Percentiles rank a stretch among this genome's conserved stretches.
Evolutionary conservation across 345 rosid genomes (phyloP).

Genomic region (Eucalyptus shirleyi): DNA sequence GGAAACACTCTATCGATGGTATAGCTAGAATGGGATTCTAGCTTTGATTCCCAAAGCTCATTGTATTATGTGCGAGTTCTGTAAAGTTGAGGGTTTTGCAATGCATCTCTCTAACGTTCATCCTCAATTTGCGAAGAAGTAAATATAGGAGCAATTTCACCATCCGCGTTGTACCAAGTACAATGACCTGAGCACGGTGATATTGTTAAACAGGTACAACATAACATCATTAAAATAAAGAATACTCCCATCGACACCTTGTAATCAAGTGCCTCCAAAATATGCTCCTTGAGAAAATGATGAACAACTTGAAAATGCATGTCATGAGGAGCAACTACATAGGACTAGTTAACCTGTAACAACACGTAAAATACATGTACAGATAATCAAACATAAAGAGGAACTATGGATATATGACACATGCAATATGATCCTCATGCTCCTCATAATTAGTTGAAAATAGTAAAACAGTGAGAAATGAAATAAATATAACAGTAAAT

Average conservation of each 20-base stretch:
- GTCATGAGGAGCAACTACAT: constrained; percentile 57
- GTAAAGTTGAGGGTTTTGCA: constrained; percentile 50
- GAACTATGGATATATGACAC: not conserved
- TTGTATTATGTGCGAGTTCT: constrained; percentile 55
- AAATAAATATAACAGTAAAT: not conserved
- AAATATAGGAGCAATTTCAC: constrained; percentile 50
- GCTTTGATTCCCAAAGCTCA: constrained; percentile 72
- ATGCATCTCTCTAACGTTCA: constrained; percentile 54
- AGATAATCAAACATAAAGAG: not conserved
- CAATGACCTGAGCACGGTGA: constrained; percentile 45
- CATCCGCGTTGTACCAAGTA: constrained; percentile 91
- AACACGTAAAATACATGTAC: not conserved
- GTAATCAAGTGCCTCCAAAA: constrained; percentile 37
- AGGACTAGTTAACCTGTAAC: constrained; percentile 57
- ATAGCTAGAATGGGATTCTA: not conserved
- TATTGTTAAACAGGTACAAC: not conserved
- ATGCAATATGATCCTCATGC: not conserved
- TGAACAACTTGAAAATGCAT: constrained; percentile 63
- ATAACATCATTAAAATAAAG: not conserved
- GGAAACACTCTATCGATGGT: constrained; percentile 50
- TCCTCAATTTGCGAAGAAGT: constrained; percentile 65
- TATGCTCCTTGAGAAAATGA: constrained; percentile 55
- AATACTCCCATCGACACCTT: constrained; percentile 31
- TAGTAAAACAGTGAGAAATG: not conserved
- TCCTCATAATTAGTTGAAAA: not conserved